These are phyloP conservation scores for Capsella rubella DNA, from an alignment of 441 rosid genomes.

Conservation along the genomic window DNA sequence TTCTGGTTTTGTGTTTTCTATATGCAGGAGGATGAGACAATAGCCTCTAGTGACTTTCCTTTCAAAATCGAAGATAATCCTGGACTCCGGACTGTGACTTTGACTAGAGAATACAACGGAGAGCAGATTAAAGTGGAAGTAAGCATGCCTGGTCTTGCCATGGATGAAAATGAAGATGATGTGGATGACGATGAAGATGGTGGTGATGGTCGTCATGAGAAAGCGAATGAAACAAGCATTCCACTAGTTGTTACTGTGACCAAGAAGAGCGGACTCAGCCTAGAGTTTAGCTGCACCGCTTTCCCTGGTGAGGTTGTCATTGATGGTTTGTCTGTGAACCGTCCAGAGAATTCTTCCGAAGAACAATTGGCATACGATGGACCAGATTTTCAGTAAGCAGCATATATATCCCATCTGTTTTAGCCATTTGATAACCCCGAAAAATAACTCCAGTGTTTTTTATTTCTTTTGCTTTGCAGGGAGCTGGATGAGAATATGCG, in stretches of 20 bases:
- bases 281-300: conserved; percentile 80
- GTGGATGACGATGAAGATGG: conserved; percentile 45
- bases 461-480: conserved; percentile 38
- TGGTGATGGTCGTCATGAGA: conserved; percentile 47
- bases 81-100: conserved; percentile 56
- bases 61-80: conserved; percentile 67
- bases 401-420: not conserved
- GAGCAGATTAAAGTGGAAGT: conserved; percentile 69
- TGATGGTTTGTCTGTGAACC: conserved; percentile 61
- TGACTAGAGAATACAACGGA: conserved; percentile 66
- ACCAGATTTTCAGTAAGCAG: conserved; percentile 75
- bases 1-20: not conserved
- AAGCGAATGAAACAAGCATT: conserved; percentile 49
- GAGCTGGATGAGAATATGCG: conserved; percentile 86
- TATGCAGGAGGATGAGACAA: conserved; percentile 54
- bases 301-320: conserved; percentile 67
- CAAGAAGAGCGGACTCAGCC: conserved; percentile 59
- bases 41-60: conserved; percentile 54
- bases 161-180: conserved; percentile 52
- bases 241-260: conserved; percentile 72
- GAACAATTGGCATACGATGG: conserved; percentile 65
- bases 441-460: not conserved
- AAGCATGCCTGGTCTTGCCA: conserved; percentile 74
- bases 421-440: not conserved
- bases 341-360: conserved; percentile 51